Base-by-base conservation (phyloP, 495 filamentous ascomycete species). In the Terfezia boudieri region DNA sequence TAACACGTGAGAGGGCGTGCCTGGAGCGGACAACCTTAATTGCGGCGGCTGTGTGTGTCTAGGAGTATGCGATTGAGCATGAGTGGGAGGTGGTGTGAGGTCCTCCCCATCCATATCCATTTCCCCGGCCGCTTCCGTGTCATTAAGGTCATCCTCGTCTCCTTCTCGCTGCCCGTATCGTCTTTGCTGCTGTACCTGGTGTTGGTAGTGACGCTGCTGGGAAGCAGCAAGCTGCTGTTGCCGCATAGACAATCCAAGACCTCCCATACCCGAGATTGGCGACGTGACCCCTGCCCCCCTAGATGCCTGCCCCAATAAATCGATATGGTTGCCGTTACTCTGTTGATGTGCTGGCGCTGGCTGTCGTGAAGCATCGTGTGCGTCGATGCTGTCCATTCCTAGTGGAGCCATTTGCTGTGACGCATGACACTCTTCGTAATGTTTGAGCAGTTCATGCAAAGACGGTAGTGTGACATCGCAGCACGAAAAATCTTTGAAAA, bases 401-500 rank as follows among this genome's bases (percentile, higher is more conserved):
- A 43, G 56, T 36, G 58, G 57, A 52, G 62, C 66, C 51, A 65
- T 67, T 60, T 65, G 68, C 57, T 56, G 65, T 65, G 46, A 66
- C 62, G 85, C 84, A 69, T 98, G 90, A 50, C 79, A 73, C 67
- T 95, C 87, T 69, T 98, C 90, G 67, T 94, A 98, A 66, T 98
- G 90, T 61, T 93, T 86, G 51, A 96, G 71, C 22, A 98, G 76
- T 65, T 96, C 90, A 66, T 98, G 90, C 57, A 96, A 76, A 9
- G 86, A 87, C 48, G 87, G 80, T 62, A 94, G 74, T 20, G 77
- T 89, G 59, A 81, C 71, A 60, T 83, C 86, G 70, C 90, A 98
- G 71, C 90, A 98, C 49, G 77, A 80, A 69, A 94, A 96, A 70
- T 96, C 86, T 61, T 78, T 80, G 85, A 95, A 87, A 66, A 94